Conservation (phyloP, 2,329 filamentous ascomycete genomes). For the Aspergillus pseudoterreus region DNA sequence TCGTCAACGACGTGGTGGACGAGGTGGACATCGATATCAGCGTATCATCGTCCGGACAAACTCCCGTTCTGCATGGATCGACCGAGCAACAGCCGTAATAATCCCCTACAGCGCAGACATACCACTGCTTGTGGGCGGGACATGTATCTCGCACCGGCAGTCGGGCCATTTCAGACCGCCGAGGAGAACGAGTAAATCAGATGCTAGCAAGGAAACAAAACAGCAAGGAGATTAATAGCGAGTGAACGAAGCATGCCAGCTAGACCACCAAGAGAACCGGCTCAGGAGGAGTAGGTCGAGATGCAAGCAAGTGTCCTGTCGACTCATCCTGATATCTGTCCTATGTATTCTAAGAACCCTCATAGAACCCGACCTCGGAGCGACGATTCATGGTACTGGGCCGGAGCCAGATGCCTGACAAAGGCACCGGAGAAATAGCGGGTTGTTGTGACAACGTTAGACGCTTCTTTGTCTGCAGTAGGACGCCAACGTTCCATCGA, state of each 20-base stretch:
- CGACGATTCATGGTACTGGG: neutral
- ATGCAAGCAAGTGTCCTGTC: neutral
- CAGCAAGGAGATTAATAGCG: neutral
- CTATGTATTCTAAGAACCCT: neutral
- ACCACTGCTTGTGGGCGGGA: slow-evolving; percentile 19
- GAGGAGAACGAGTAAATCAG: neutral
- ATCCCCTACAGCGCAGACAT: slow-evolving; percentile 21
- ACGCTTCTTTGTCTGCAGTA: neutral
- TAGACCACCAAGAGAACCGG: neutral
- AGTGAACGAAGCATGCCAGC: neutral
- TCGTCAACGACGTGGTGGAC: neutral
- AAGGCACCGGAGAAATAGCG: neutral
- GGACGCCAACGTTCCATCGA: neutral
- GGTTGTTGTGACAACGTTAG: neutral
- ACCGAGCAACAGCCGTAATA: slow-evolving; percentile 32
- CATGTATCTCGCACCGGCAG: slow-evolving; percentile 10
- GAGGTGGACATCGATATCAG: slow-evolving; percentile 1
- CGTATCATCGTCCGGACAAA: slow-evolving; percentile 23
- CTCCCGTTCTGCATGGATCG: slow-evolving; percentile 27
- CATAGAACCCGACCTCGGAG: neutral
- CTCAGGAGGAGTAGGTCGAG: neutral
- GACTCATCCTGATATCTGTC: neutral
- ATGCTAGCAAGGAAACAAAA: neutral
- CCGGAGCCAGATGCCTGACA: neutral
- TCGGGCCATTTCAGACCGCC: neutral